Base-by-base conservation (phyloP, 805 yeast genomes). In the Millerozyma acaciae region DNA sequence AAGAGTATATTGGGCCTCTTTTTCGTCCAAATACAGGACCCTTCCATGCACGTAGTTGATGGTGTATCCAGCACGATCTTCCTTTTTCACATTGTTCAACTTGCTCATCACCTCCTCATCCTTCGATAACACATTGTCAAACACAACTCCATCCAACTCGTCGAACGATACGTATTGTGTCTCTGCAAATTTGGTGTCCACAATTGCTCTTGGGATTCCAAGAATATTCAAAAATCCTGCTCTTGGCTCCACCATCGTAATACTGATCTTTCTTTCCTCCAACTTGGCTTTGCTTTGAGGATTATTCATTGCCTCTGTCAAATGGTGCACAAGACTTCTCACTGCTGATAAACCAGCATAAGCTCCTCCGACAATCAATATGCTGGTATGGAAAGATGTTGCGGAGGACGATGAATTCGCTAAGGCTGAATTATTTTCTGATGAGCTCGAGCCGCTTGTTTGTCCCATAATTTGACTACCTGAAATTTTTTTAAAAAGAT, bases 341-440 rank as follows among this genome's bases (percentile, higher is more conserved):
- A 63, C 37, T 1, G 68, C 60, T 10, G 68, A 49, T 16, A 65
- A 46, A 2, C 71, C 71, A n/a, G 63, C 55, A 39, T 59, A 65
- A 1, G 69, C 56, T 2, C 71, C 70, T 2, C 70, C 71, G n/a
- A 64, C 56, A 5, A 65, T 51, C 23, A 65, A 49, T 5, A 65
- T 51, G 37, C 64, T 60, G 16, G 68, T 57, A 22, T 10, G 10
- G 26, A 23, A 8, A 23, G n/a, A n/a, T n/a, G n/a, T n/a, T n/a
- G n/a, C n/a, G n/a, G n/a, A n/a, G n/a, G n/a, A n/a, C n/a, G n/a
- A n/a, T n/a, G n/a, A n/a, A n/a, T n/a, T n/a, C n/a, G n/a, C n/a
- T n/a, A n/a, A n/a, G n/a, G n/a, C n/a, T n/a, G n/a, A n/a, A n/a
- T n/a, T n/a, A n/a, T n/a, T n/a, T n/a, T n/a, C n/a, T n/a, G n/a